Percentiles rank a stretch among this genome's conserved stretches.
Evolutionary conservation across 2,329 filamentous ascomycete species (phyloP).

Genomic region (Fusarium scirpi): DNA sequence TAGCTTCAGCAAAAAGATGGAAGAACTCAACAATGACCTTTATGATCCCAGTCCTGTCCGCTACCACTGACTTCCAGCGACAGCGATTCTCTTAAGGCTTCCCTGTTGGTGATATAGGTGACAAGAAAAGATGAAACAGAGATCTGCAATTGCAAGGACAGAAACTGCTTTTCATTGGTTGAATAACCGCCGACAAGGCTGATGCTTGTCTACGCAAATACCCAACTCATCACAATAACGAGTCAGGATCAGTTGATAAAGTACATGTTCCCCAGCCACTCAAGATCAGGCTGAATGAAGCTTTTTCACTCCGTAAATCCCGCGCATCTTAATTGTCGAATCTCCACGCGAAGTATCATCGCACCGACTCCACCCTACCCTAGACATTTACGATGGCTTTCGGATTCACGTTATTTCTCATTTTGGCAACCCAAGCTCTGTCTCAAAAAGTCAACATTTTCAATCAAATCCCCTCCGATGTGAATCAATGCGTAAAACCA

Average conservation of each 20-base stretch:
- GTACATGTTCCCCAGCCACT: neutral
- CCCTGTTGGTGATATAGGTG: neutral
- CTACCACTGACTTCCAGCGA: too few relatives aligned
- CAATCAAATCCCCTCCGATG: neutral
- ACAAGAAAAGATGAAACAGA: neutral
- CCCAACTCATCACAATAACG: neutral
- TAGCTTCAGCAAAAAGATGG: too few relatives aligned
- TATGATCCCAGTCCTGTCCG: too few relatives aligned
- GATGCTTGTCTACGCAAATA: neutral
- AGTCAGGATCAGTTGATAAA: neutral
- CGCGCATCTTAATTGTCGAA: neutral
- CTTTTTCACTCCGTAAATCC: neutral
- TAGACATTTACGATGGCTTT: neutral
- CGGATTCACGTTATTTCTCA: neutral
- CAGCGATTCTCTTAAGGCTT: neutral
- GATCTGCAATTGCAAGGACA: neutral
- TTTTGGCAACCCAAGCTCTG: neutral
- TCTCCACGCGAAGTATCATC: too few relatives aligned
- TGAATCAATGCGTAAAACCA: neutral
- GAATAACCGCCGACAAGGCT: neutral
- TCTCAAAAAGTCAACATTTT: conserved; percentile 5
- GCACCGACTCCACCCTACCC: neutral
- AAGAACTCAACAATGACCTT: too few relatives aligned
- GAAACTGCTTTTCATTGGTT: neutral
- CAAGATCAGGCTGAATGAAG: neutral